A percentile compares a stretch with the other conserved stretches of the same genome.
These are phyloP conservation scores for Colletotrichum lupini DNA, from an alignment of 2,329 filamentous ascomycete genomes.

Conservation along the genomic window DNA sequence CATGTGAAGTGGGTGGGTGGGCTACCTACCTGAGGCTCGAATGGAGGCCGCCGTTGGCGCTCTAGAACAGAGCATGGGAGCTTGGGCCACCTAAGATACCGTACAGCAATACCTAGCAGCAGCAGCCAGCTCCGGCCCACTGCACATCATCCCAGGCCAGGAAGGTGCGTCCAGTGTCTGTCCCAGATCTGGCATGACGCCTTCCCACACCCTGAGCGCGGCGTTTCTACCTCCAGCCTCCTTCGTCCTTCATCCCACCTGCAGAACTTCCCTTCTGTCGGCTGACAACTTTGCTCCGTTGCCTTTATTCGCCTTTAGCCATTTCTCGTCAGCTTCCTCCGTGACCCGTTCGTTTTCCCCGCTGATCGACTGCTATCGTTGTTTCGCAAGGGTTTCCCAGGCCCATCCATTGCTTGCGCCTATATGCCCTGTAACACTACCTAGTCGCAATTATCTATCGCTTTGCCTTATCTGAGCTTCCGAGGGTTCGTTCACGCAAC, in stretches of 20 bases:
- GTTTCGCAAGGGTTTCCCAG: neutral
- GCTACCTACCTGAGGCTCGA: too few species aligned
- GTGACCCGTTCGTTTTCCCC: neutral
- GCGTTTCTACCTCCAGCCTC: slow-evolving; percentile 14
- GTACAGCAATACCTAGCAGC: neutral
- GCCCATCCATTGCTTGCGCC: neutral
- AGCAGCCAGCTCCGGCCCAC: neutral
- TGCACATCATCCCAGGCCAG: slow-evolving; percentile 15
- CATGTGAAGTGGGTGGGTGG: neutral
- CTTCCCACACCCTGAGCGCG: neutral
- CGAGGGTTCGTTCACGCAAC: neutral
- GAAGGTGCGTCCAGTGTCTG: neutral
- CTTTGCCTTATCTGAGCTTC: neutral
- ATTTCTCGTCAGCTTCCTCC: neutral
- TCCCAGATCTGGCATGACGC: slow-evolving; percentile 24
- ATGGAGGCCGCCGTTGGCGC: slow-evolving; percentile 10
- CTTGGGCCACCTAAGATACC: slow-evolving; percentile 38
- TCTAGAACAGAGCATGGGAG: slow-evolving; percentile 47
- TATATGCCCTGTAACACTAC: neutral
- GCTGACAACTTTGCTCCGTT: neutral
- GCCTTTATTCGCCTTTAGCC: neutral
- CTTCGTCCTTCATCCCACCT: neutral
- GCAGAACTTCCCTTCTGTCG: neutral
- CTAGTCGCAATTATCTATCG: neutral
- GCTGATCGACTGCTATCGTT: neutral